Evolutionary conservation across 441 rosid genomes (phyloP).

Genomic region (Gossypium trilobum): DNA sequence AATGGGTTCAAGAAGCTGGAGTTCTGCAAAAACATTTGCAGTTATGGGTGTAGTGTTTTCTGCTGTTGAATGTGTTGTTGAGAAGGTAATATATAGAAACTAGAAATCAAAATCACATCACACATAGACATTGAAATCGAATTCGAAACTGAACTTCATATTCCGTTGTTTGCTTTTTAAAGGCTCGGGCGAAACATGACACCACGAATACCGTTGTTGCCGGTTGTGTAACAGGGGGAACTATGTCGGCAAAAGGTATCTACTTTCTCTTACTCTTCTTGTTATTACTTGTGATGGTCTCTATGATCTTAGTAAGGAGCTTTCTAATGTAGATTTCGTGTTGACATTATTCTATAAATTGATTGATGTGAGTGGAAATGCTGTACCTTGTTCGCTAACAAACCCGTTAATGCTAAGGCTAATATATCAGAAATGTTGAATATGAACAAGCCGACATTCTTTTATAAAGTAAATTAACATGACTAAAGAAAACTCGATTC

Average conservation of each 20-base stretch:
- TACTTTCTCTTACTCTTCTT: not conserved
- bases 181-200: constrained; percentile 94
- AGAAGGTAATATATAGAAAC: constrained; percentile 47
- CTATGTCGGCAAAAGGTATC: constrained; percentile 68
- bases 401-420: not conserved
- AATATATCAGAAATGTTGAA: not conserved
- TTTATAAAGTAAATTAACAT: not conserved
- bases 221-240: constrained; percentile 86
- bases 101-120: not conserved
- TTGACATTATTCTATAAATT: not conserved
- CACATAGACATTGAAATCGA: not conserved
- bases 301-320: not conserved
- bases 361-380: not conserved
- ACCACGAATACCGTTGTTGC: constrained; percentile 65
- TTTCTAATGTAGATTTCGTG: not conserved
- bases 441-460: not conserved
- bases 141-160: not conserved
- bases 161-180: constrained; percentile 9
- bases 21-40: constrained; percentile 76
- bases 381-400: not conserved
- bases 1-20: constrained; percentile 84
- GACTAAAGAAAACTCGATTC: not conserved
- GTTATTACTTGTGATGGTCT: not conserved
- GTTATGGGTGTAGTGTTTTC: constrained; percentile 88
- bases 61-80: constrained; percentile 77